phyloP scores from a whole-genome alignment of 345 rosid genomes.

The Fremontodendron californicum region DNA sequence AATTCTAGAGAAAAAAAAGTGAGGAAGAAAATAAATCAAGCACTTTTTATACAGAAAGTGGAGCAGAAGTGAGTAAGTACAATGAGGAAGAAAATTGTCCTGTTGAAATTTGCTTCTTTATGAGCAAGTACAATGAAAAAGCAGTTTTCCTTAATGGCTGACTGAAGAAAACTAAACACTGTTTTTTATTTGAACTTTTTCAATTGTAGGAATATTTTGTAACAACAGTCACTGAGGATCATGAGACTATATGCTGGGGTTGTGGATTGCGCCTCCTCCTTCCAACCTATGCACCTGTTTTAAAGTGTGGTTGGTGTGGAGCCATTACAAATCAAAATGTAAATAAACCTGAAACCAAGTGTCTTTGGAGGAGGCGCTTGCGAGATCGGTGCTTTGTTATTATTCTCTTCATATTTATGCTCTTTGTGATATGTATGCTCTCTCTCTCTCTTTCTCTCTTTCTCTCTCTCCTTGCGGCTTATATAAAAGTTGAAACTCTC shows the following conservation, averaged over 20 bases:
- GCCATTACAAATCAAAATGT: constrained; percentile 66
- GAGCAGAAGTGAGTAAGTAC: background rate
- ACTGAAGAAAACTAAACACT: background rate
- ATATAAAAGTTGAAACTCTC: background rate
- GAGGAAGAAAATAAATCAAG: background rate
- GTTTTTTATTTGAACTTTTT: background rate
- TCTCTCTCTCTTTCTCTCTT: background rate
- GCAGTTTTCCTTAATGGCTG: background rate
- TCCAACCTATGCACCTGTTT: constrained; percentile 57
- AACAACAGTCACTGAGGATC: constrained; percentile 45
- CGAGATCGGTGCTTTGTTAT: constrained; percentile 81
- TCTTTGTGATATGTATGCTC: constrained; percentile 69
- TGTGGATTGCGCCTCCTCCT: constrained; percentile 79
- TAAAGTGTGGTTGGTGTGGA: constrained; percentile 98
- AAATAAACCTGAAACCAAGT: constrained; percentile 42
- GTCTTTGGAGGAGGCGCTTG: constrained; percentile 62
- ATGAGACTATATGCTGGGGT: constrained; percentile 84
- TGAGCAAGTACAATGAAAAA: background rate
- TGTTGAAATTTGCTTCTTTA: background rate
- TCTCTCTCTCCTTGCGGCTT: constrained; percentile 25
- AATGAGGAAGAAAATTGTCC: too few species aligned
- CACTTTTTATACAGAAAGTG: too few species aligned
- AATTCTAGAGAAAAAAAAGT: background rate
- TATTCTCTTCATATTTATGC: constrained; percentile 59
- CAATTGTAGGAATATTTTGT: constrained; percentile 44